These are phyloP conservation scores for Talaromyces piceae DNA, from an alignment of 2,329 filamentous ascomycete species.

Conservation along the genomic window DNA sequence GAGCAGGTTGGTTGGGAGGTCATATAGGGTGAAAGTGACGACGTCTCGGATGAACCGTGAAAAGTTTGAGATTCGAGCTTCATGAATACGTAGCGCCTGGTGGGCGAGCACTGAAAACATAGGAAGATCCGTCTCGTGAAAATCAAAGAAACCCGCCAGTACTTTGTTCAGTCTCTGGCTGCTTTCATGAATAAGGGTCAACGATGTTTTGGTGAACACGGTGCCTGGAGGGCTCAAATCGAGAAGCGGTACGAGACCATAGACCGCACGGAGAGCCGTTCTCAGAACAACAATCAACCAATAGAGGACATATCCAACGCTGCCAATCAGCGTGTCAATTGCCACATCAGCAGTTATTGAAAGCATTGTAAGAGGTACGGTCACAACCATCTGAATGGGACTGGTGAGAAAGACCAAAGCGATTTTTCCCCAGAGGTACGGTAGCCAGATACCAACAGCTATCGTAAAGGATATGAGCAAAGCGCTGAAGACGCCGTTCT, in stretches of 20 bases:
- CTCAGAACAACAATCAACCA: conserved; percentile 28
- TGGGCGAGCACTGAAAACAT: conserved; percentile 72
- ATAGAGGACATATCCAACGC: conserved; percentile 48
- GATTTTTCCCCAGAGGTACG: conserved; percentile 85
- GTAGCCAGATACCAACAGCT: conserved; percentile 76
- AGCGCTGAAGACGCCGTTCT: conserved; percentile 91
- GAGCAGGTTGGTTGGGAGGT: conserved; percentile 29
- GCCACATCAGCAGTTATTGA: conserved; percentile 70
- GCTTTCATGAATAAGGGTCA: conserved; percentile 37
- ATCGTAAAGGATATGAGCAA: conserved; percentile 84
- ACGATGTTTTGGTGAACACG: conserved; percentile 32
- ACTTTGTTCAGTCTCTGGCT: conserved; percentile 32
- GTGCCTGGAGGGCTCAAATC: conserved; percentile 30
- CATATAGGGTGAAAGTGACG: conserved; percentile 37
- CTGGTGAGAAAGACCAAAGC: conserved; percentile 72
- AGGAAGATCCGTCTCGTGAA: conserved; percentile 56
- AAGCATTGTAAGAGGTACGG: conserved; percentile 63
- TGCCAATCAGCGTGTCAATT: conserved; percentile 65
- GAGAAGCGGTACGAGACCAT: conserved; percentile 25
- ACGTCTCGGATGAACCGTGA: conserved; percentile 34
- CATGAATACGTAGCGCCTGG: conserved; percentile 57
- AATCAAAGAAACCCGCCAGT: conserved; percentile 32
- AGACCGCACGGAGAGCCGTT: conserved; percentile 27
- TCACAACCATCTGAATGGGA: conserved; percentile 59
- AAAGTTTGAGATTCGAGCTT: conserved; percentile 43